phyloP scores from a whole-genome alignment of 1,139 yeast species.

The Spencermartinsiella ligniputridi region DNA sequence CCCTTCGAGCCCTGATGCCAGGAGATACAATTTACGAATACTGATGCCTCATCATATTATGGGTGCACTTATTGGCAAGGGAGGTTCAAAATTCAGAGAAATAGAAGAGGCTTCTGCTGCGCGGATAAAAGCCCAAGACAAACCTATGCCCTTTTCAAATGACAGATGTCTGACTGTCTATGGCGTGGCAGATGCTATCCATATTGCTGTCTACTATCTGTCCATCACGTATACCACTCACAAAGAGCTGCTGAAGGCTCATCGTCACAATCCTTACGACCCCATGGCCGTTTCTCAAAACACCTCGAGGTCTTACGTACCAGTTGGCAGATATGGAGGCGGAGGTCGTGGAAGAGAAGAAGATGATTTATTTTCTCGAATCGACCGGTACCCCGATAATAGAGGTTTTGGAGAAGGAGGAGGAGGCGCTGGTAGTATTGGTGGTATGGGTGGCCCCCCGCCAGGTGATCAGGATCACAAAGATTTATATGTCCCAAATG shows the following conservation, averaged over 20 bases:
- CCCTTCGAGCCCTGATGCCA: constrained; percentile 54
- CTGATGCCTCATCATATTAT: constrained; percentile 77
- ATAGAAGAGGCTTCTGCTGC: constrained; percentile 85
- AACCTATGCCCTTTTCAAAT: constrained; percentile 70
- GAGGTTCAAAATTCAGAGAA: constrained; percentile 70
- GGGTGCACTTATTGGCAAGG: constrained; percentile 80
- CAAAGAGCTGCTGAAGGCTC: constrained; percentile 12
- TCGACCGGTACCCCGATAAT: neutral
- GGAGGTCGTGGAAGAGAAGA: neutral
- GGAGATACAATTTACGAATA: constrained; percentile 54
- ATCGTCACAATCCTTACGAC: constrained; percentile 3
- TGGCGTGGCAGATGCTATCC: constrained; percentile 86
- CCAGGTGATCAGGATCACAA: constrained; percentile 29
- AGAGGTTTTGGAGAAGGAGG: neutral
- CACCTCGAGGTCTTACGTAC: neutral
- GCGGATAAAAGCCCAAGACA: constrained; percentile 69
- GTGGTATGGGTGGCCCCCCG: constrained; percentile 6
- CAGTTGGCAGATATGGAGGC: neutral
- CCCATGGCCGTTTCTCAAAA: constrained; percentile 4
- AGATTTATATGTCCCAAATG: constrained; percentile 71
- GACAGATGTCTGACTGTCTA: constrained; percentile 68
- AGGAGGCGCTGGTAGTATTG: constrained; percentile 1
- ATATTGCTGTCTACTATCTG: constrained; percentile 74
- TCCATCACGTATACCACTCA: constrained; percentile 47
- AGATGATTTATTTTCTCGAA: neutral